A percentile compares a stretch with the other conserved stretches of the same genome.
Evolutionary conservation across 2,329 filamentous ascomycete genomes (phyloP).

Genomic region (Laburnicola sp.): DNA sequence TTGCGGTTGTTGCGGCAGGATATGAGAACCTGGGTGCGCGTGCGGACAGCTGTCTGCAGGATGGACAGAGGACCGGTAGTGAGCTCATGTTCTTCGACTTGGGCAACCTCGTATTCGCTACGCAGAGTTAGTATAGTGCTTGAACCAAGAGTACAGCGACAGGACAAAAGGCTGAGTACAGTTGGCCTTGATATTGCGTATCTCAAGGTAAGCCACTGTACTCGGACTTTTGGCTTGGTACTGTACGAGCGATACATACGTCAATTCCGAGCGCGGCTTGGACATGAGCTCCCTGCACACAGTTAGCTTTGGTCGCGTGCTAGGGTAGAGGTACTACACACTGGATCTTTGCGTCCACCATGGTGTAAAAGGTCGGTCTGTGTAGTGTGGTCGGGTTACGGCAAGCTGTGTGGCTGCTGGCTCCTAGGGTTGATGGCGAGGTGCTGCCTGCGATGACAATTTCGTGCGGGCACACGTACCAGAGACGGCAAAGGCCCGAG

Average conservation of each 20-base stretch:
- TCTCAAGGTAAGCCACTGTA: too few species aligned
- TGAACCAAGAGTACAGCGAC: too few species aligned
- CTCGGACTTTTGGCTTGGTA: slow-evolving; percentile 2
- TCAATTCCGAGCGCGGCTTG: slow-evolving; percentile 88
- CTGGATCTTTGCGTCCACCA: slow-evolving; percentile 51
- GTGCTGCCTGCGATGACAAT: slow-evolving; percentile 25
- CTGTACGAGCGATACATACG: slow-evolving; percentile 62
- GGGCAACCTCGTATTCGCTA: slow-evolving; percentile 88
- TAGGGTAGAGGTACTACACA: slow-evolving; percentile 25
- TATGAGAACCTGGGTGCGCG: slow-evolving; percentile 93
- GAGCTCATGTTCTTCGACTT: slow-evolving; percentile 79
- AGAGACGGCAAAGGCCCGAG: slow-evolving; percentile 17
- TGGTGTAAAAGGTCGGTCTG: slow-evolving; percentile 13
- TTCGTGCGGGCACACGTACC: slow-evolving; percentile 12
- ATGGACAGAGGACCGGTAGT: slow-evolving; percentile 84
- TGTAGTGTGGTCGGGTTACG: slow-evolving; percentile 6
- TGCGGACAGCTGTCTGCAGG: slow-evolving; percentile 93
- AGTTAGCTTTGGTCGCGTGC: slow-evolving; percentile 25
- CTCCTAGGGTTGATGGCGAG: slow-evolving; percentile 15
- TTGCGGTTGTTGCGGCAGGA: slow-evolving; percentile 98
- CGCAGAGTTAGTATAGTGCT: slow-evolving; percentile 25
- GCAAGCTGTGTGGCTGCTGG: slow-evolving; percentile 23
- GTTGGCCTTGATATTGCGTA: too few species aligned
- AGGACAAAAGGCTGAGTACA: too few species aligned
- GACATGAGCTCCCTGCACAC: slow-evolving; percentile 76